These are phyloP conservation scores for Backusella luteola DNA, from an alignment of 192 early-diverging fungal species.

Conservation along the genomic window DNA sequence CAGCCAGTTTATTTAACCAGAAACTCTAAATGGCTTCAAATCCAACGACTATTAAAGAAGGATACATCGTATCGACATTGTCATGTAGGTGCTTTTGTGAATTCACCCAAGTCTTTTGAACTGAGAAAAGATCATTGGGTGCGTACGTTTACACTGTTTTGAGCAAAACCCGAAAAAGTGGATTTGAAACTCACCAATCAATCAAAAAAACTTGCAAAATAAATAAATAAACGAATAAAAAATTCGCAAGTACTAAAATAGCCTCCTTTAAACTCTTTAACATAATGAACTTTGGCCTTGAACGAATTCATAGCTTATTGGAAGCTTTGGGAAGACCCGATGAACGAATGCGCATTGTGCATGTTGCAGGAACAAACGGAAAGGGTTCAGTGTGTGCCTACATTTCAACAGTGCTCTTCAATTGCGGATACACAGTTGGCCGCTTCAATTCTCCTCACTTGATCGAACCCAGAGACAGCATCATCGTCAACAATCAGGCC, in stretches of 20 bases:
- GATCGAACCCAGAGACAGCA: conserved; percentile 59
- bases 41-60: too few relatives aligned
- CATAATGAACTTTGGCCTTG: conserved; percentile 55
- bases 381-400: conserved; percentile 82
- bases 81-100: too few relatives aligned
- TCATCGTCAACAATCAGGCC: conserved; percentile 55
- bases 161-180: too few relatives aligned
- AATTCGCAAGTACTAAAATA: neutral
- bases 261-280: neutral
- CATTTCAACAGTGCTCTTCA: conserved; percentile 32
- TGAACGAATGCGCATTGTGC: conserved; percentile 46
- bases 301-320: conserved; percentile 44
- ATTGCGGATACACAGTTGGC: conserved; percentile 42
- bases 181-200: too few relatives aligned
- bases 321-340: conserved; percentile 46
- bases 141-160: too few relatives aligned
- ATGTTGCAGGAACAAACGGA: conserved; percentile 90
- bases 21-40: too few relatives aligned
- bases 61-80: too few relatives aligned
- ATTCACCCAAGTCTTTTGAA: too few relatives aligned
- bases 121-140: too few relatives aligned
- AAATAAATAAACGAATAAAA: neutral
- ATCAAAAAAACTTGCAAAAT: neutral
- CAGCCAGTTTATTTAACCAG: too few relatives aligned
- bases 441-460: conserved; percentile 83